Base-by-base conservation (phyloP, 257 asterid species). In the Cruciata laevipes region DNA sequence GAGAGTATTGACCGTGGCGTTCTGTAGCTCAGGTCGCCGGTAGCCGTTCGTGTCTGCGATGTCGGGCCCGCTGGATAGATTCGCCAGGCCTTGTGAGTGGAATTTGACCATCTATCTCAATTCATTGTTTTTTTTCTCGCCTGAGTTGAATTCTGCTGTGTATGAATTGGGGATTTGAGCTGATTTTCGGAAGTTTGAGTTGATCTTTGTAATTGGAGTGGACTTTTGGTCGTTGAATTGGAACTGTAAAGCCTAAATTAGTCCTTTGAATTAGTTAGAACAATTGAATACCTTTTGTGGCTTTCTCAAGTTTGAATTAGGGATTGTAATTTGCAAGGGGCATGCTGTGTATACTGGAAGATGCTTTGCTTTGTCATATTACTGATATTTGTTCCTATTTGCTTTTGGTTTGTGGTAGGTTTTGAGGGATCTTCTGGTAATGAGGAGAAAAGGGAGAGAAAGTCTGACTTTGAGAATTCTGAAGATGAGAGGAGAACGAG, bases 41-140 rank as follows among this genome's bases (percentile, higher is more conserved):
- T 47, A 47, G 6, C 17, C 65, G 65, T 72, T 38, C 18, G 24
- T 64, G 53, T 42, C 73, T 73, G 73, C 70, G 66, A 89, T 89
- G 96, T 89, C 98, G 27, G 98, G 98, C 72, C 98, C 96, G 35
- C 76, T 91, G 82, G 98, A 91, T 78, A 89, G 94, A 52, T 84
- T 91, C 73, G 94, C 96, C 38, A 84, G 89, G 82, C 95, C 95
- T 71, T 89, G 96, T 89, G 67, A 89, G 98, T 79, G 65, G 2
- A 58, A 49, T 55, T 66, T 1, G 25, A 59, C 55, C 8, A 52
- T 30, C 73, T 40, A n/a, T n/a, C n/a, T 61, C 23, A 14, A 61
- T 57, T 68, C 16, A 23, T 40, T 10, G 6, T 42, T 9, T 44
- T 59, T 59, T n/a, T 8, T 49, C 27, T 49, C 17, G 24, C 20